phyloP scores from a whole-genome alignment of 164 flowering plant genomes.

The Piper longum region DNA sequence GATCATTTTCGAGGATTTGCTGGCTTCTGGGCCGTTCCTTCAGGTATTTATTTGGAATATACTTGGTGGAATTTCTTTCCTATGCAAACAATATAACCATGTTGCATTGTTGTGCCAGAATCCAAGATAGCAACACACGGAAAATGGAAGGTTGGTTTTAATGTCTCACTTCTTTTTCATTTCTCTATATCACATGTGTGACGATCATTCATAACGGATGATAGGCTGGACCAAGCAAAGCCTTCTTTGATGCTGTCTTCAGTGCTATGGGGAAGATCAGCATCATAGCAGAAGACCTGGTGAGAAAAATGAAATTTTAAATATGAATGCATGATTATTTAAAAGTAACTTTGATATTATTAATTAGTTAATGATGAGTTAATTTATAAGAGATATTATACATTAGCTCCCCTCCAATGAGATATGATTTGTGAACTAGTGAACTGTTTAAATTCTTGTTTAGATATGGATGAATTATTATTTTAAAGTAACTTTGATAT shows the following conservation, averaged over 20 bases:
- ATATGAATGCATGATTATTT: not conserved
- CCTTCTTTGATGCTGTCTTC: constrained; percentile 75
- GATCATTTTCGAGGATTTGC: constrained; percentile 97
- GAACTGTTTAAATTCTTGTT: no score
- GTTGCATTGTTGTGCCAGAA: constrained; percentile 38
- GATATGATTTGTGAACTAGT: no score
- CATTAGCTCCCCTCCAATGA: no score
- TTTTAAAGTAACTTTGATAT: no score
- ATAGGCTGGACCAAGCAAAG: constrained; percentile 89
- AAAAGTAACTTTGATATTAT: no score
- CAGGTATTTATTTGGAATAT: constrained; percentile 35
- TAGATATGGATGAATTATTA: no score
- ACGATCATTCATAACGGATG: constrained; percentile 15
- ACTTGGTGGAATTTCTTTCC: not conserved
- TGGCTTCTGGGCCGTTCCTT: constrained; percentile 98
- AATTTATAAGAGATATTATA: no score
- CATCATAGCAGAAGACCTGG: constrained; percentile 95
- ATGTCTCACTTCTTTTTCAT: not conserved
- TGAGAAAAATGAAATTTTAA: constrained; percentile 15
- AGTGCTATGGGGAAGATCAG: constrained; percentile 61
- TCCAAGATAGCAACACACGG: constrained; percentile 75
- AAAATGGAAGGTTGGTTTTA: constrained; percentile 68
- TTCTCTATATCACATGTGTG: constrained; percentile 2
- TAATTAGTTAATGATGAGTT: no score
- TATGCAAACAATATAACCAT: constrained; percentile 2